Percentiles rank a stretch among this genome's conserved stretches.
These are phyloP conservation scores for Ustilago crameri DNA, from an alignment of 1,284 basidiomycete genomes.

Conservation along the genomic window DNA sequence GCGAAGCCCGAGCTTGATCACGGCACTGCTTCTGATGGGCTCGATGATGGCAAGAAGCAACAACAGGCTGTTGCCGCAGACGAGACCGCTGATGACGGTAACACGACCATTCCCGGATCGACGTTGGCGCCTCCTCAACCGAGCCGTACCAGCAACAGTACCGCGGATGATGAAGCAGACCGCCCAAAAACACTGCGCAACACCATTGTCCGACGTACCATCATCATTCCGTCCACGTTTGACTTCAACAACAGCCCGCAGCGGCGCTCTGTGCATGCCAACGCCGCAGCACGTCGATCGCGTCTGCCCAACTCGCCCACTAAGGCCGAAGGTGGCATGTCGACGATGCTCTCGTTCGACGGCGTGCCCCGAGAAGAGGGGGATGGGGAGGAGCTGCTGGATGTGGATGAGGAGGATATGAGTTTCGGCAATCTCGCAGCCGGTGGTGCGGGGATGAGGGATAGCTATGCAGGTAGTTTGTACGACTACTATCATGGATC, in stretches of 20 bases:
- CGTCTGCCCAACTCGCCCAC: no score
- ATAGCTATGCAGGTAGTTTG: constrained; percentile 56
- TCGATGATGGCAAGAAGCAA: neutral
- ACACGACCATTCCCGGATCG: constrained; percentile 12
- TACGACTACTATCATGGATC: constrained; percentile 55
- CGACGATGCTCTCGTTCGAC: constrained; percentile 1
- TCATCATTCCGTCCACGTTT: constrained; percentile 56
- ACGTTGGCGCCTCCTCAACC: neutral
- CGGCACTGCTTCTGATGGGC: no score
- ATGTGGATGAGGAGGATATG: no score
- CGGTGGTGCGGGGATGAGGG: constrained; percentile 15
- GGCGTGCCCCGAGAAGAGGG: neutral
- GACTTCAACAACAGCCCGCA: constrained; percentile 3
- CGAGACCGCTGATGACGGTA: constrained; percentile 4
- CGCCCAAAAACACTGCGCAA: constrained; percentile 52
- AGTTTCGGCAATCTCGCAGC: neutral
- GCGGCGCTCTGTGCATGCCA: no score
- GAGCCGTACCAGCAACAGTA: neutral
- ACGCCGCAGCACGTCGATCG: no score
- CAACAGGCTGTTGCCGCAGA: neutral
- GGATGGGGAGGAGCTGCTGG: neutral
- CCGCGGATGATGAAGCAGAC: constrained; percentile 1
- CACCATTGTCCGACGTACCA: constrained; percentile 59
- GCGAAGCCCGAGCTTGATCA: neutral
- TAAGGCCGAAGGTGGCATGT: constrained; percentile 2